phyloP scores from a whole-genome alignment of 441 rosid genomes.

The Geranium incanum region DNA sequence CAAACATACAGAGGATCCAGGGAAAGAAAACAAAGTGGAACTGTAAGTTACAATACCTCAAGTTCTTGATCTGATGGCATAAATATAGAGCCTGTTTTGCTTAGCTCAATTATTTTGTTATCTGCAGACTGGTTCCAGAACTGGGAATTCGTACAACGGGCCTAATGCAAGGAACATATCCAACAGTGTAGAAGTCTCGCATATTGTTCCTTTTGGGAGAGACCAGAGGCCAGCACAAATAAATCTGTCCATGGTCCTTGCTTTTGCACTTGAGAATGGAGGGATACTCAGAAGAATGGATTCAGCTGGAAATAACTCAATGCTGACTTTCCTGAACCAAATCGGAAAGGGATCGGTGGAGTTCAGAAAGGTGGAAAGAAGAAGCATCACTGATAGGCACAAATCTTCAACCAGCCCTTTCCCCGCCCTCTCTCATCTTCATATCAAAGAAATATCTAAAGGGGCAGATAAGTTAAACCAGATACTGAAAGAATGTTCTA shows the following conservation, averaged over 20 bases:
- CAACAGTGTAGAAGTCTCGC: constrained; percentile 32
- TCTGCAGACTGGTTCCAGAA: constrained; percentile 40
- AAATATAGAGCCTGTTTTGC: constrained; percentile 6
- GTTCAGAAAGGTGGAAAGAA: constrained; percentile 34
- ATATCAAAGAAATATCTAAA: constrained; percentile 67
- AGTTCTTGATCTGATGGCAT: neutral
- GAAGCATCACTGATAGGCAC: constrained; percentile 26
- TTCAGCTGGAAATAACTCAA: constrained; percentile 41
- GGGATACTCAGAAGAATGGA: constrained; percentile 49
- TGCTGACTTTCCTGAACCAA: constrained; percentile 57
- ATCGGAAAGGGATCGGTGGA: constrained; percentile 49
- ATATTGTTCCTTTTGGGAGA: constrained; percentile 52
- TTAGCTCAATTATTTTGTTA: constrained; percentile 18
- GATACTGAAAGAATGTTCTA: constrained; percentile 64
- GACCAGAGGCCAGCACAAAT: constrained; percentile 38
- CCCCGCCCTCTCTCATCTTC: constrained; percentile 54
- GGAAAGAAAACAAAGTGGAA: constrained; percentile 32
- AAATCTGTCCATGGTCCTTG: constrained; percentile 62
- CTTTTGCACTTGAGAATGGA: constrained; percentile 70
- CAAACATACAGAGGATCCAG: constrained; percentile 45
- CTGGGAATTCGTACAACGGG: constrained; percentile 22
- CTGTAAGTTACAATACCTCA: constrained; percentile 35
- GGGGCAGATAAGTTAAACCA: constrained; percentile 76
- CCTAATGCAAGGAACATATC: constrained; percentile 33
- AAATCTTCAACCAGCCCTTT: constrained; percentile 36